Evolutionary conservation across 2,329 filamentous ascomycete genomes (phyloP).

Genomic region (Seiridium cupressi): DNA sequence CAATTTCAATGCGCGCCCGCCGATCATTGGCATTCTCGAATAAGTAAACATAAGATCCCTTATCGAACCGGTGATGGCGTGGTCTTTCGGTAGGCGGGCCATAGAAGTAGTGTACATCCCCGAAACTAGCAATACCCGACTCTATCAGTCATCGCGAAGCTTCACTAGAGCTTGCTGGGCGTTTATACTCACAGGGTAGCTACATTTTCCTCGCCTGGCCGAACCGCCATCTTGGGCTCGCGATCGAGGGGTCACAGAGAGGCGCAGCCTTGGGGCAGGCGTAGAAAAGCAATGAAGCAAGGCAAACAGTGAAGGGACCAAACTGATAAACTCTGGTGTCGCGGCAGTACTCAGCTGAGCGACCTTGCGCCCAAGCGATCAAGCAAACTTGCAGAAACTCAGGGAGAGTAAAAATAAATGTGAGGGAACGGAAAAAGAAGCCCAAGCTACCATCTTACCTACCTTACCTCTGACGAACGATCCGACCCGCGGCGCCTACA

Average conservation of each 20-base stretch:
- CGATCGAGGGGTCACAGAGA: neutral
- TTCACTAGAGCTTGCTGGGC: neutral
- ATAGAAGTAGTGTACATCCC: slow-evolving; percentile 79
- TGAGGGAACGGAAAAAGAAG: neutral
- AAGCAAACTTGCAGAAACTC: neutral
- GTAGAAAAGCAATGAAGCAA: neutral
- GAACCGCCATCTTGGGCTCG: slow-evolving; percentile 36
- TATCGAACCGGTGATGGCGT: slow-evolving; percentile 78
- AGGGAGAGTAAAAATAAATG: neutral
- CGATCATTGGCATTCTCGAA: slow-evolving; percentile 70
- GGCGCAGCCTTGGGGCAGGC: too few relatives aligned
- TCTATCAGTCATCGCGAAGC: slow-evolving; percentile 20
- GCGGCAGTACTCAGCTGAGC: neutral
- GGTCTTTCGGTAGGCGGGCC: slow-evolving; percentile 63
- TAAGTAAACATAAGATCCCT: slow-evolving; percentile 76
- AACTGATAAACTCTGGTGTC: neutral
- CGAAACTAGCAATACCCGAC: slow-evolving; percentile 53
- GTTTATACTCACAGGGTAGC: slow-evolving; percentile 40
- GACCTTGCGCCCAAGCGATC: neutral
- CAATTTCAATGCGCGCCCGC: slow-evolving; percentile 71
- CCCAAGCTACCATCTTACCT: neutral
- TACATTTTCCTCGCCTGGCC: slow-evolving; percentile 45
- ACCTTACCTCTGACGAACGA: neutral
- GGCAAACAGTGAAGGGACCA: neutral
- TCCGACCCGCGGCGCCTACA: neutral